Conservation (phyloP, 805 yeast genomes). For the Cephaloascus fragrans region DNA sequence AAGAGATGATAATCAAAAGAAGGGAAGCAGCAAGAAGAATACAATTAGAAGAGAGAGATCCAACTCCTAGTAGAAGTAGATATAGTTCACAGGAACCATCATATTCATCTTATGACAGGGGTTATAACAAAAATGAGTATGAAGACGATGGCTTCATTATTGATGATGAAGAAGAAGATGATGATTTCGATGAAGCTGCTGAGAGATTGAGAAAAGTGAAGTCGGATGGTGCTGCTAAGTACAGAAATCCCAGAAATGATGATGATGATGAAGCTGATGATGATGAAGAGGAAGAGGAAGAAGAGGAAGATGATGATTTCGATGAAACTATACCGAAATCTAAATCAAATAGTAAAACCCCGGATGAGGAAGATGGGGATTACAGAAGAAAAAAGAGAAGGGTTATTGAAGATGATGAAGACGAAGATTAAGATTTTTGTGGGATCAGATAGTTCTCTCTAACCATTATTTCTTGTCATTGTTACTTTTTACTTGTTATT, state of each 20-base stretch:
- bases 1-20: slow-evolving; percentile 52
- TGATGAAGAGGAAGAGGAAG: slow-evolving; percentile 10
- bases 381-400: slow-evolving; percentile 33
- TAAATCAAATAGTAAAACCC: not conserved
- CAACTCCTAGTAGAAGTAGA: slow-evolving; percentile 16
- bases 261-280: slow-evolving; percentile 11
- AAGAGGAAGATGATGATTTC: slow-evolving; percentile 20
- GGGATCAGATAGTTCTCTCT: too few relatives aligned
- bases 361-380: slow-evolving; percentile 12
- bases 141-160: slow-evolving; percentile 24
- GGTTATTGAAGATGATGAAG: slow-evolving; percentile 47
- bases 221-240: slow-evolving; percentile 44
- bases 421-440: slow-evolving; percentile 27
- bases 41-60: slow-evolving; percentile 47
- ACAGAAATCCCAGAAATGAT: slow-evolving; percentile 11
- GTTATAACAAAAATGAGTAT: slow-evolving; percentile 21
- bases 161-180: slow-evolving; percentile 34
- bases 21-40: slow-evolving; percentile 54
- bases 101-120: slow-evolving; percentile 26
- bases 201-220: slow-evolving; percentile 48
- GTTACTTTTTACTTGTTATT: too few relatives aligned
- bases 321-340: slow-evolving; percentile 16
- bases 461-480: too few relatives aligned
- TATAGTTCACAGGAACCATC: slow-evolving; percentile 13
- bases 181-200: slow-evolving; percentile 43